phyloP scores from a whole-genome alignment of 345 rosid genomes.

The Heritiera fomes region DNA sequence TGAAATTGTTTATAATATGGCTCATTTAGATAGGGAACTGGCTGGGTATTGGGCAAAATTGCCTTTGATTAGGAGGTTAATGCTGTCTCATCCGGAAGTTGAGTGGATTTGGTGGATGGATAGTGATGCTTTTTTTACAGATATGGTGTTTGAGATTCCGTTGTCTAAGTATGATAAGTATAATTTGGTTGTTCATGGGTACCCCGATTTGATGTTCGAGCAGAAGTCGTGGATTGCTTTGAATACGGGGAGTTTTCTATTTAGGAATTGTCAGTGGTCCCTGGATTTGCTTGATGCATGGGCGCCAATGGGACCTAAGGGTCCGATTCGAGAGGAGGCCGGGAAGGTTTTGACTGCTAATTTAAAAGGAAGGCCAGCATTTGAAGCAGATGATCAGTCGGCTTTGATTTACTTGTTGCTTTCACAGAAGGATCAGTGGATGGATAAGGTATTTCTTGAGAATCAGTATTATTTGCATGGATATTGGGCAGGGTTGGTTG shows the following conservation, averaged over 20 bases:
- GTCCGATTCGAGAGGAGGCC: slow-evolving; percentile 78
- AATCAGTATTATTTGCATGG: slow-evolving; percentile 91
- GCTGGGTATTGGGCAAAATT: slow-evolving; percentile 97
- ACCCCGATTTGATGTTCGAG: slow-evolving; percentile 80
- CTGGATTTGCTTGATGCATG: slow-evolving; percentile 89
- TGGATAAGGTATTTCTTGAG: slow-evolving; percentile 85
- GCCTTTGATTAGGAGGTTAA: slow-evolving; percentile 80
- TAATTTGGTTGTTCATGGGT: slow-evolving; percentile 90
- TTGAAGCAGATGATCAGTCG: slow-evolving; percentile 95
- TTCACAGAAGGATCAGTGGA: slow-evolving; percentile 81
- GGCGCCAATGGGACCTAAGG: slow-evolving; percentile 98
- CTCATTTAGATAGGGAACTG: slow-evolving; percentile 88
- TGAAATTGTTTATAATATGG: slow-evolving; percentile 96
- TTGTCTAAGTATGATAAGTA: slow-evolving; percentile 57
- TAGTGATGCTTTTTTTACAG: slow-evolving; percentile 94
- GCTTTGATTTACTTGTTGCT: slow-evolving; percentile 85
- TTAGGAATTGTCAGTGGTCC: slow-evolving; percentile 94
- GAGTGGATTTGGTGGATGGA: slow-evolving; percentile 99
- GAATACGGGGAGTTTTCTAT: slow-evolving; percentile 92
- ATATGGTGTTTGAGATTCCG: slow-evolving; percentile 87
- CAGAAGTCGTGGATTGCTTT: slow-evolving; percentile 94
- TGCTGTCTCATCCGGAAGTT: slow-evolving; percentile 91
- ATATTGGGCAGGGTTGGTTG: slow-evolving; percentile 93
- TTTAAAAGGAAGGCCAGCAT: slow-evolving; percentile 85
- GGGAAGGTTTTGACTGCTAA: slow-evolving; percentile 83